Percentiles rank a stretch among this genome's conserved stretches.
These are phyloP conservation scores for Flaveria bidentis DNA, from an alignment of 129 eudicot species.

Conservation along the genomic window DNA sequence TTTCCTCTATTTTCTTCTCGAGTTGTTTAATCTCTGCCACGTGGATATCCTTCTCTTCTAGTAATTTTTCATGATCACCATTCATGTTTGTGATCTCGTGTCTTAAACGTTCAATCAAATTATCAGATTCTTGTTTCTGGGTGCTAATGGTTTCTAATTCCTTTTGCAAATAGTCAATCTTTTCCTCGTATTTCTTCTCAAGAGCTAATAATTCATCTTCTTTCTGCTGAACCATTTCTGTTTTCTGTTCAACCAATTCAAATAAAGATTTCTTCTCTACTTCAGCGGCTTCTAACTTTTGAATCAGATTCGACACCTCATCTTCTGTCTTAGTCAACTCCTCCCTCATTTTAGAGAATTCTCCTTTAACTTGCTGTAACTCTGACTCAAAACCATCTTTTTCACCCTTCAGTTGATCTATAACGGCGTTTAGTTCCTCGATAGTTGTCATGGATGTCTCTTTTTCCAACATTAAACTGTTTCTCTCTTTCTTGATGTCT, in stretches of 20 bases:
- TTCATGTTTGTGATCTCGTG: conserved; percentile 43
- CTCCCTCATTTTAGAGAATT: conserved; percentile 25
- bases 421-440: conserved; percentile 40
- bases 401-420: conserved; percentile 46
- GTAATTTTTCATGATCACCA: conserved; percentile 35
- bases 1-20: conserved; percentile 45
- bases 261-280: conserved; percentile 51
- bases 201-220: conserved; percentile 56
- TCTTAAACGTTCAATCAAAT: conserved; percentile 35
- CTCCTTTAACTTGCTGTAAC: conserved; percentile 31
- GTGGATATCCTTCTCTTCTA: conserved; percentile 45
- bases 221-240: conserved; percentile 51
- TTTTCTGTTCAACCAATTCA: conserved; percentile 33
- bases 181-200: conserved; percentile 51
- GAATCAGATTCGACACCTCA: conserved; percentile 48
- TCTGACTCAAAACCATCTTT: conserved; percentile 46
- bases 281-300: conserved; percentile 36
- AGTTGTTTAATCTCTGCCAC: conserved; percentile 29
- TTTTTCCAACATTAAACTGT: conserved; percentile 38
- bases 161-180: conserved; percentile 34
- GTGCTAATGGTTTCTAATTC: conserved; percentile 44
- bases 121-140: conserved; percentile 49
- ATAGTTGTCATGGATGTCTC: conserved; percentile 39
- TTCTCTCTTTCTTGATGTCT: conserved; percentile 37
- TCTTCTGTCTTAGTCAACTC: conserved; percentile 46